phyloP scores from a whole-genome alignment of 352 stramenopile species.

The Pythium brachiatum region DNA sequence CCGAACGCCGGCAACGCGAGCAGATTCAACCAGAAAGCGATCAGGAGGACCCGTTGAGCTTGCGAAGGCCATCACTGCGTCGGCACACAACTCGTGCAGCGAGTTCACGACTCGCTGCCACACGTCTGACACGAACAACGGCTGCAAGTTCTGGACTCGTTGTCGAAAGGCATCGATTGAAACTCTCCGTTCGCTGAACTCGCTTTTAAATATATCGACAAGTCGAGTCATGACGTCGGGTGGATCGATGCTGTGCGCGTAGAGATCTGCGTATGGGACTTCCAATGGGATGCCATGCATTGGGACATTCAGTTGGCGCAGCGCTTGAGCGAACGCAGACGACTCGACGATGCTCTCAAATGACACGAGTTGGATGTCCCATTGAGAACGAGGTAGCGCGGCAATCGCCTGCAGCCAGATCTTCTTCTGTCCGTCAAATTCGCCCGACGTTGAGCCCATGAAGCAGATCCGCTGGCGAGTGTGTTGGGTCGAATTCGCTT shows the following conservation, averaged over 20 bases:
- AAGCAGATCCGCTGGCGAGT: slow-evolving; percentile 52
- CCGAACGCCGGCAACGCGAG: slow-evolving; percentile 33
- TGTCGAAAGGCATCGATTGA: neutral
- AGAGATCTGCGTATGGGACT: slow-evolving; percentile 3
- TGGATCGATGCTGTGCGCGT: neutral
- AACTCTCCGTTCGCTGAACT: slow-evolving; percentile 8
- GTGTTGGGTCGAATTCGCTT: too few species aligned
- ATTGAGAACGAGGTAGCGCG: slow-evolving; percentile 9
- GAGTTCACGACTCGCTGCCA: slow-evolving; percentile 29
- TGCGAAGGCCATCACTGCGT: slow-evolving; percentile 45
- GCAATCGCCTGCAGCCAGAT: slow-evolving; percentile 64
- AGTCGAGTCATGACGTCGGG: slow-evolving; percentile 4
- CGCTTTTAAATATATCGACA: slow-evolving; percentile 12
- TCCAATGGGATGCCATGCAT: slow-evolving; percentile 24
- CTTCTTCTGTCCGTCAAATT: slow-evolving; percentile 56
- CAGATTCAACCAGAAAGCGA: slow-evolving; percentile 32
- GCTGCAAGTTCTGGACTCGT: slow-evolving; percentile 21
- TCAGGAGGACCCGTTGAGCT: slow-evolving; percentile 40
- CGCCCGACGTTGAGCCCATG: slow-evolving; percentile 24
- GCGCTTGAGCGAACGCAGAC: slow-evolving; percentile 18
- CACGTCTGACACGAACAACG: slow-evolving; percentile 26
- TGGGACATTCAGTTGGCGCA: slow-evolving; percentile 34
- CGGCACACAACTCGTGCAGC: slow-evolving; percentile 28
- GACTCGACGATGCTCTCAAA: slow-evolving; percentile 31
- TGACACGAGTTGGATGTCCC: slow-evolving; percentile 18